Evolutionary conservation across 306 rosid genomes (phyloP).

Genomic region (Styphnolobium japonicum): DNA sequence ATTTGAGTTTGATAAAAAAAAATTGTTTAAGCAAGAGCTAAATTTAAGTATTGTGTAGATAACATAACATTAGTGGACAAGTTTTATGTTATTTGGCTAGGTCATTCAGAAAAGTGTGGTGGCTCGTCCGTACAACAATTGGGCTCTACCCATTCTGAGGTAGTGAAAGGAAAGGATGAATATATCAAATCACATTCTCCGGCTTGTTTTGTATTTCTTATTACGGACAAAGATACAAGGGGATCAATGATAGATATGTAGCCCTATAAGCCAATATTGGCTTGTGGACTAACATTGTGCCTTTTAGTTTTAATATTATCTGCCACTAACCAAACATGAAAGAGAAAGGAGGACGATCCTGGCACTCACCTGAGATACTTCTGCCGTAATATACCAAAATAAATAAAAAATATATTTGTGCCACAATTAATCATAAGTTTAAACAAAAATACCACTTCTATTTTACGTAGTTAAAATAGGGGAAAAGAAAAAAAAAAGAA

Average conservation of each 20-base stretch:
- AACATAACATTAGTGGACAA: background rate
- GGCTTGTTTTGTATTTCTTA: slow-evolving; percentile 8
- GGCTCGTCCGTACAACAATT: background rate
- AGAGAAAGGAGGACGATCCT: background rate
- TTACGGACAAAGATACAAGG: background rate
- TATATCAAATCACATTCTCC: background rate
- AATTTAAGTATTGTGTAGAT: background rate
- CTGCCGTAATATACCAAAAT: background rate
- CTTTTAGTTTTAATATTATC: slow-evolving; percentile 21
- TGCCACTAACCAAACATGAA: slow-evolving; percentile 11
- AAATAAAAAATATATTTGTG: background rate
- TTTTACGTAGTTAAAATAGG: background rate
- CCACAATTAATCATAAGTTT: background rate
- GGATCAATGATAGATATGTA: slow-evolving; percentile 14
- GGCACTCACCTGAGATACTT: background rate
- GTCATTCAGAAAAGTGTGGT: background rate
- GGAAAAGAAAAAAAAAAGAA: background rate
- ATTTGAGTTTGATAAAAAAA: background rate
- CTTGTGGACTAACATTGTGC: background rate
- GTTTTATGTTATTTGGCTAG: background rate
- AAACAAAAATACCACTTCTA: background rate
- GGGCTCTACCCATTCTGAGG: background rate
- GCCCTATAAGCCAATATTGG: slow-evolving; percentile 16
- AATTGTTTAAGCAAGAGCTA: background rate
- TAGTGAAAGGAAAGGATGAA: background rate